Conservation (phyloP, 108 stramenopile species). For the Cyclotella cryptica region DNA sequence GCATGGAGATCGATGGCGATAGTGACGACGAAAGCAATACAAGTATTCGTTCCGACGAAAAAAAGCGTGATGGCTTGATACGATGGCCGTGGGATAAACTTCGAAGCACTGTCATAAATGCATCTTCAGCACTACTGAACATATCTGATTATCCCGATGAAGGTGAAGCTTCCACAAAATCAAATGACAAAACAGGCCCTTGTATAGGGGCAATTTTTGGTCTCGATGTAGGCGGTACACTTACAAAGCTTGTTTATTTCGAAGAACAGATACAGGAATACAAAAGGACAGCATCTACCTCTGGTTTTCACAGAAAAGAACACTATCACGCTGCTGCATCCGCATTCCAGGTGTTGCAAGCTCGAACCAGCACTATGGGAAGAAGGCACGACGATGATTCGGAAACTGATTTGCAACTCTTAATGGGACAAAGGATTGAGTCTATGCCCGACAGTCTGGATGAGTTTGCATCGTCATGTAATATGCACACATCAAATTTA, state of each 20-base stretch:
- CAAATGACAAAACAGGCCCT: constrained; percentile 40
- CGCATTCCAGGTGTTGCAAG: constrained; percentile 67
- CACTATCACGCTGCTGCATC: constrained; percentile 68
- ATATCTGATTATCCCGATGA: constrained; percentile 2
- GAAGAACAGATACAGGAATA: constrained; percentile 66
- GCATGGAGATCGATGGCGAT: constrained; percentile 13
- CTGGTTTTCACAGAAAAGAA: constrained; percentile 56
- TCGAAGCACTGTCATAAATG: constrained; percentile 31
- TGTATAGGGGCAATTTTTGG: constrained; percentile 82
- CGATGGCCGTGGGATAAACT: constrained; percentile 55
- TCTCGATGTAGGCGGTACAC: constrained; percentile 94
- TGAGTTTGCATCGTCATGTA: constrained; percentile 57
- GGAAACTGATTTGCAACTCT: constrained; percentile 54
- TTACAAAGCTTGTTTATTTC: constrained; percentile 97
- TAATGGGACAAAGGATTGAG: constrained; percentile 61
- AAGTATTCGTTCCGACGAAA: neutral
- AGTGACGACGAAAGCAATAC: constrained; percentile 30
- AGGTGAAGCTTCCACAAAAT: constrained; percentile 1
- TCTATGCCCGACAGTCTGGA: constrained; percentile 68
- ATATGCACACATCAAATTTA: constrained; percentile 31
- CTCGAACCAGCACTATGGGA: constrained; percentile 35
- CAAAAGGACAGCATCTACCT: constrained; percentile 19
- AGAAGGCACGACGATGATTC: constrained; percentile 49
- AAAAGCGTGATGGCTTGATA: neutral
- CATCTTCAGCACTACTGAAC: constrained; percentile 34